Base-by-base conservation (phyloP, 1,139 yeast species). In the Nematodospora anomalae region DNA sequence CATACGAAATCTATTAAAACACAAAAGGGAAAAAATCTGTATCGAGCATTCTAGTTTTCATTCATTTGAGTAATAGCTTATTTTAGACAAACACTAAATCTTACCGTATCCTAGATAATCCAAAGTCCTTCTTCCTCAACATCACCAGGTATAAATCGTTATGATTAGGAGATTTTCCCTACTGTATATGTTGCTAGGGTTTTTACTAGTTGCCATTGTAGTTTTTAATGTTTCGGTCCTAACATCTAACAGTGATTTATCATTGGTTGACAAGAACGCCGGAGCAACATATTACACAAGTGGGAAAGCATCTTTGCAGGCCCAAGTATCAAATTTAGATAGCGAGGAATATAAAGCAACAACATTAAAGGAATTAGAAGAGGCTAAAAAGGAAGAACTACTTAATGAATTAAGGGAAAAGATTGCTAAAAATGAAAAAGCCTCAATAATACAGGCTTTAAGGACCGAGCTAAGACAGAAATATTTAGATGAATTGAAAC, bases 401-500 rank as follows among this genome's bases (percentile, higher is more conserved):
- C 9, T 46, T 4, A 32, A 28, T 4, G 44, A 37, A 9, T 28
- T 51, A 9, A 40, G 42, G 20, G 23, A 36, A 12, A 30, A 44
- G 29, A 22, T 45, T 6, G 32, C 37, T 12, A 27, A 31, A 16
- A 26, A 24, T 20, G 39, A 39, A 35, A 44, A 42, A 28, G 38
- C 45, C 5, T 25, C 26, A 8, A 35, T 44, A 12, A 27, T 44
- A 4, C 42, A 40, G 32, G 33, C 28, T 11, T 36, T 45, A 10
- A 45, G 44, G 28, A 36, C 38, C 9, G 42, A 44, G 16, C 33
- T 41, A n/a, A 29, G 41, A 28, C 8, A 20, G 14, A 35, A 40
- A 30, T 43, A 45, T 29, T 6, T 21, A 12, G 52, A 51, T 1
- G 38, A 43, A 16, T 46, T 51, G 31, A 52, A 51, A 41, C 20